Base-by-base conservation (phyloP, 176 grass and related monocot species). In the Leersia perrieri region DNA sequence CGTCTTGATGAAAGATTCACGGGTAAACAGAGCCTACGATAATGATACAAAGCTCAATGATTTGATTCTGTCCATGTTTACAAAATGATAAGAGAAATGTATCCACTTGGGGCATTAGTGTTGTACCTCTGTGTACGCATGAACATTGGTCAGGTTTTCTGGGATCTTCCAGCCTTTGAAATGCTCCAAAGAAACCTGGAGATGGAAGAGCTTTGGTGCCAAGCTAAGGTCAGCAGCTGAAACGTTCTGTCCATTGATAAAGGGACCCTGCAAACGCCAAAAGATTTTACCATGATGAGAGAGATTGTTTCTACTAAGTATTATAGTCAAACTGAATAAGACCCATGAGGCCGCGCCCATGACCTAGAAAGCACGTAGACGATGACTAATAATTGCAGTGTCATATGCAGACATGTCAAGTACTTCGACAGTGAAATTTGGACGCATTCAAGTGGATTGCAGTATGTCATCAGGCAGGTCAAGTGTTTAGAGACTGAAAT, bases 131-230 rank as follows among this genome's bases (percentile, higher is more conserved):
- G 72, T 85, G 77, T 94, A 97, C 9, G 90, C 78, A 38, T 91
- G 87, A 83, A 94, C 68, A 26, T 71, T 68, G 20, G 76, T 86
- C 11, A 97, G 82, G 34, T 78, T 89, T n/a, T 97, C 94, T 0
- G 94, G 92, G 73, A 97, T 77, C 69, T 90, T 94, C 94, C 94
- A 97, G 47, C 91, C 89, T 63, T 97, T 97, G 72, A 97, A 97
- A 82, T 97, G 92, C 12, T 78, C 85, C 20, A 97, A 72, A 32
- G 89, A 20, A 14, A 94, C 64, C 80, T 82, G 66, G 60, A 97
- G 92, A 63, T 97, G 94, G 85, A 80, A 97, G 27, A 97, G 88
- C 82, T 97, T 97, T 8, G 94, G 91, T 33, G 51, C 92, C 34
- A 97, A 65, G 88, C 85, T 92, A 15, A 97, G 76, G 68, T 97